These are phyloP conservation scores for Massariosphaeria phaeospora DNA, from an alignment of 495 filamentous ascomycete species.

Conservation along the genomic window DNA sequence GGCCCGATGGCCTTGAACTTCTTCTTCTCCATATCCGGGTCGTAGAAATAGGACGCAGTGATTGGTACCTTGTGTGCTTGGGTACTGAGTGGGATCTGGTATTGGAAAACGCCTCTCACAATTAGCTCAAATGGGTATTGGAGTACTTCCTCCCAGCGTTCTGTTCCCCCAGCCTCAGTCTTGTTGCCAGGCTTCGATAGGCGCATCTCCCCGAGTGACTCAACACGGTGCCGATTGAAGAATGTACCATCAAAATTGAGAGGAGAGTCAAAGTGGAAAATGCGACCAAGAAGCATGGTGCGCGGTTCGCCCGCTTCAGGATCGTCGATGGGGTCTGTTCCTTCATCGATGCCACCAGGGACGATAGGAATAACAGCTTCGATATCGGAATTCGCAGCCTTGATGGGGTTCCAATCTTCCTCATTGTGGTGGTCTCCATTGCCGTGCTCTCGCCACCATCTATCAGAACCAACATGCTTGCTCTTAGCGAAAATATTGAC, in stretches of 20 bases:
- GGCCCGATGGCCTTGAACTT: constrained; percentile 22
- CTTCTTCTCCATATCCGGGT: constrained; percentile 29
- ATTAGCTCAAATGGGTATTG: constrained; percentile 89
- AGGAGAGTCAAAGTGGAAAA: constrained; percentile 79
- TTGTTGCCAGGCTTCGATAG: constrained; percentile 79
- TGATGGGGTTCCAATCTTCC: constrained; percentile 10
- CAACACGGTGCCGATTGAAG: constrained; percentile 59
- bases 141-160: constrained; percentile 87
- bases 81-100: constrained; percentile 70
- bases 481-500: constrained; percentile 92
- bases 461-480: constrained; percentile 71
- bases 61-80: constrained; percentile 24
- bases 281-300: constrained; percentile 84
- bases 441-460: constrained; percentile 63
- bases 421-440: constrained; percentile 36
- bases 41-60: constrained; percentile 22
- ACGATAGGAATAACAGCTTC: background rate
- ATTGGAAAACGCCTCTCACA: constrained; percentile 81
- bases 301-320: constrained; percentile 58
- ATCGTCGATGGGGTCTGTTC: constrained; percentile 66
- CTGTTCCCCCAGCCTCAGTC: constrained; percentile 77
- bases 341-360: constrained; percentile 53
- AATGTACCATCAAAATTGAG: constrained; percentile 85
- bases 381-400: background rate
- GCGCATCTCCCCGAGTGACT: constrained; percentile 75